Evolutionary conservation across 73 alveolate species (phyloP).

Genomic region (Uronychia binucleata): DNA sequence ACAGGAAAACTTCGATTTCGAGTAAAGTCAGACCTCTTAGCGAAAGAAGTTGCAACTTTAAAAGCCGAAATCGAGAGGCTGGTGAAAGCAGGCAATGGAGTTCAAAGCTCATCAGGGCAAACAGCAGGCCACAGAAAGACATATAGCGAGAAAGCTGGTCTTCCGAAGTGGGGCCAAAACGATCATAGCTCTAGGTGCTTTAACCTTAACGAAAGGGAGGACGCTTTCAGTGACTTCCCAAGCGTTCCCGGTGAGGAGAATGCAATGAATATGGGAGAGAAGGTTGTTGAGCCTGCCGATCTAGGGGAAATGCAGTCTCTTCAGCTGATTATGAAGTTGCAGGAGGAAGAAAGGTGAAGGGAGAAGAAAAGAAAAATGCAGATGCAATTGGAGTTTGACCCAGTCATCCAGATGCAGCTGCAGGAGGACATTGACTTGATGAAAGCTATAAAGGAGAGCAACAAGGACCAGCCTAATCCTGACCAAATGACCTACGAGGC

Average conservation of each 20-base stretch:
- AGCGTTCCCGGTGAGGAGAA: background rate
- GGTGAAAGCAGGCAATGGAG: too few species aligned
- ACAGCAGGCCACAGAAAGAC: too few species aligned
- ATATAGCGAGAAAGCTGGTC: too few species aligned
- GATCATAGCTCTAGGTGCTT: too few species aligned
- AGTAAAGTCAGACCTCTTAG: too few species aligned
- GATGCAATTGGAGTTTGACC: background rate
- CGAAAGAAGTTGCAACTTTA: too few species aligned
- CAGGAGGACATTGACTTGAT: slow-evolving; percentile 14
- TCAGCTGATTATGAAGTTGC: background rate
- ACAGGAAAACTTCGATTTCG: too few species aligned
- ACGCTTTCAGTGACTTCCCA: background rate
- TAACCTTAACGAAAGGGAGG: slow-evolving; percentile 16
- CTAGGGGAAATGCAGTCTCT: background rate
- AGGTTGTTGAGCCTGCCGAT: background rate
- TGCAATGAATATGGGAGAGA: background rate
- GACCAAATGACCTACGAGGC: slow-evolving; percentile 79
- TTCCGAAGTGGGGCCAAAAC: too few species aligned
- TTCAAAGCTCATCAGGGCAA: too few species aligned
- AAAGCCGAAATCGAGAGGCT: too few species aligned
- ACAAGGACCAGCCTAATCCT: slow-evolving; percentile 35
- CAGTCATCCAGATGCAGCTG: background rate
- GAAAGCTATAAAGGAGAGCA: slow-evolving; percentile 36
- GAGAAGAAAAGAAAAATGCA: background rate
- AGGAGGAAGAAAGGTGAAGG: background rate